phyloP scores from a whole-genome alignment of 2,329 filamentous ascomycete genomes.

The Orbilia javanica region DNA sequence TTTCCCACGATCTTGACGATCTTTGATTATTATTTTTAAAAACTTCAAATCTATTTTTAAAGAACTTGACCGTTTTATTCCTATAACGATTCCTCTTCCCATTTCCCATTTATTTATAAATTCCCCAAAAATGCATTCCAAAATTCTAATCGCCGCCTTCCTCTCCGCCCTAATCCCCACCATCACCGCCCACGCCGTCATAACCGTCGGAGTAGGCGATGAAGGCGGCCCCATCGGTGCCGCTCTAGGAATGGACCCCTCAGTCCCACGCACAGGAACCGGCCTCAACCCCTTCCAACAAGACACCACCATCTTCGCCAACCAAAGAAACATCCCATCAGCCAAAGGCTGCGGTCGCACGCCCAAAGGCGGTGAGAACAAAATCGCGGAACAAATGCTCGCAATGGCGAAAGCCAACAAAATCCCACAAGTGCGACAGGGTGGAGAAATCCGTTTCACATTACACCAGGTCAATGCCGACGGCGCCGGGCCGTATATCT shows the following conservation, averaged over 20 bases:
- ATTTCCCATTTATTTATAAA: not conserved
- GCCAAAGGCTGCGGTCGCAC: constrained; percentile 73
- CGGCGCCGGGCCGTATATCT: constrained; percentile 69
- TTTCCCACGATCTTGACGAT: constrained; percentile 16
- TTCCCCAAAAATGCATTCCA: constrained; percentile 32
- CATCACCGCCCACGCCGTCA: constrained; percentile 34
- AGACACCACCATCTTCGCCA: constrained; percentile 29
- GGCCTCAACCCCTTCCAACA: constrained; percentile 16
- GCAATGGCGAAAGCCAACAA: constrained; percentile 26
- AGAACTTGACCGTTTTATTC: not conserved
- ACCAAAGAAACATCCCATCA: constrained; percentile 20
- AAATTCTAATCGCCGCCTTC: constrained; percentile 31
- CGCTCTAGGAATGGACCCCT: constrained; percentile 28
- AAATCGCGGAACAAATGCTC: constrained; percentile 64
- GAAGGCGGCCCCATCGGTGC: constrained; percentile 33
- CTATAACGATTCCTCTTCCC: not conserved
- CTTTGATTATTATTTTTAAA: constrained; percentile 15
- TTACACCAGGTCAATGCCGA: constrained; percentile 66
- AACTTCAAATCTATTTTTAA: constrained; percentile 9
- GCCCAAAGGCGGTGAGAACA: constrained; percentile 71
- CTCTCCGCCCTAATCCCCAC: constrained; percentile 20
- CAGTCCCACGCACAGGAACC: constrained; percentile 32
- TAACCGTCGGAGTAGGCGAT: constrained; percentile 36
- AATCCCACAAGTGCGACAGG: constrained; percentile 72
- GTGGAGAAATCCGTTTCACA: constrained; percentile 73